Conservation (phyloP, 2,329 filamentous ascomycete genomes). For the Cadophora luteo-olivacea region DNA sequence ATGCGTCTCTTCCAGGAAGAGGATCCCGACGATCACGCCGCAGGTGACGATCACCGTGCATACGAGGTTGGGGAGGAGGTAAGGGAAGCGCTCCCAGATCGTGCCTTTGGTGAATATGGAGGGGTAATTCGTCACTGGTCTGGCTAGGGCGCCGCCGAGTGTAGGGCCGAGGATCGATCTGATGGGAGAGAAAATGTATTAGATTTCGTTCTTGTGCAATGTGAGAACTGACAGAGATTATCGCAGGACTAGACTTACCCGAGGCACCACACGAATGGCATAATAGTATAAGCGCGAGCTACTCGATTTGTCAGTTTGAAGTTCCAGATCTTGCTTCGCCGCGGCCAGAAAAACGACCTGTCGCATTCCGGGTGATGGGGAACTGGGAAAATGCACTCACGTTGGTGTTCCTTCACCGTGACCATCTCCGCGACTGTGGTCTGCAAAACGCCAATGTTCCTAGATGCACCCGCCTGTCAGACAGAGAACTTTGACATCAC, state of each 20-base stretch:
- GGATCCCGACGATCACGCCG: slow-evolving; percentile 77
- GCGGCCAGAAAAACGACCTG: slow-evolving; percentile 21
- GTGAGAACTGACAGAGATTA: slow-evolving; percentile 19
- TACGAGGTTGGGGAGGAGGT: slow-evolving; percentile 90
- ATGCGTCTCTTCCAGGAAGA: slow-evolving; percentile 96
- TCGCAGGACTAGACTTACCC: slow-evolving; percentile 61
- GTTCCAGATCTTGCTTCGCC: slow-evolving; percentile 40
- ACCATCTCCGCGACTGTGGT: slow-evolving; percentile 95
- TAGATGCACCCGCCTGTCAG: slow-evolving; percentile 46
- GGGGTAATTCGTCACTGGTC: slow-evolving; percentile 85
- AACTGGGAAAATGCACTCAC: slow-evolving; percentile 56
- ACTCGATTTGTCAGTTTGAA: slow-evolving; percentile 39
- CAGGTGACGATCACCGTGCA: slow-evolving; percentile 79
- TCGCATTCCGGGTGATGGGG: slow-evolving; percentile 1
- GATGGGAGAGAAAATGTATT: slow-evolving; percentile 1
- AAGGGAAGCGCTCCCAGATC: slow-evolving; percentile 87
- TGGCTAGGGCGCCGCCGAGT: slow-evolving; percentile 87
- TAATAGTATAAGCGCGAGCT: slow-evolving; percentile 94
- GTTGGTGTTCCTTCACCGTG: slow-evolving; percentile 91
- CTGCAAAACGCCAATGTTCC: slow-evolving; percentile 93
- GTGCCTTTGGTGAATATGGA: slow-evolving; percentile 72
- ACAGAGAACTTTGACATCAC: slow-evolving; percentile 6
- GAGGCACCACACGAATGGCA: slow-evolving; percentile 98
- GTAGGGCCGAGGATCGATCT: slow-evolving; percentile 91
- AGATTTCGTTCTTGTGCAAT: background rate